Percentiles rank a stretch among this genome's conserved stretches.
phyloP scores from a whole-genome alignment of 306 rosid genomes.

The Trifolium repens region DNA sequence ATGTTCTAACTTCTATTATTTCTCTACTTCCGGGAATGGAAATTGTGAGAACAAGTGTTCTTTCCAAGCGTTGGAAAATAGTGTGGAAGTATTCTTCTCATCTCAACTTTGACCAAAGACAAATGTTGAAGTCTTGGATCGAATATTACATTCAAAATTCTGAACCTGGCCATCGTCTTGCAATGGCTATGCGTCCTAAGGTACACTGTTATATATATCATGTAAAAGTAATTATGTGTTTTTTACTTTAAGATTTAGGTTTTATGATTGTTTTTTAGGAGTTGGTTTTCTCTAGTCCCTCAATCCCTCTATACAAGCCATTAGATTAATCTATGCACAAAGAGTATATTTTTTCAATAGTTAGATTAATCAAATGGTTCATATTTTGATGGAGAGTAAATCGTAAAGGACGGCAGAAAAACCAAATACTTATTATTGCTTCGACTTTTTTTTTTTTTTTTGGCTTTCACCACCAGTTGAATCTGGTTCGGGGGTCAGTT shows the following conservation, averaged over 20 bases:
- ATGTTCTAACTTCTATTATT: background rate
- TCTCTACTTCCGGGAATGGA: background rate
- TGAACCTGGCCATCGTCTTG: background rate
- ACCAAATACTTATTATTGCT: background rate
- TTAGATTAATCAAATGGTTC: background rate
- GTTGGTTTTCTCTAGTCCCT: too few species aligned
- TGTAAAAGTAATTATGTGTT: background rate
- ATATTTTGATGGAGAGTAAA: background rate
- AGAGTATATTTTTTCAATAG: too few species aligned
- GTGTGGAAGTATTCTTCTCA: background rate
- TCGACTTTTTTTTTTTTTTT: too few species aligned
- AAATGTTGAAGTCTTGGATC: background rate
- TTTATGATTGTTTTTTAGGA: too few species aligned
- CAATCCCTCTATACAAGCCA: background rate
- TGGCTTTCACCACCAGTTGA: too few species aligned
- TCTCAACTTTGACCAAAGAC: background rate
- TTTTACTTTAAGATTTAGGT: too few species aligned
- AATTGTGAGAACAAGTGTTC: background rate
- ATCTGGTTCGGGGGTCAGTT: too few species aligned
- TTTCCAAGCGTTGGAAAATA: background rate
- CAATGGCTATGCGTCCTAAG: background rate
- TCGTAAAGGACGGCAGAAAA: background rate
- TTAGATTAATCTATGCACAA: too few species aligned
- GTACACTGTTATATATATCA: background rate
- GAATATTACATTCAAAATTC: background rate